Evolutionary conservation across 495 filamentous ascomycete genomes (phyloP), one percentile per base, ranked within the genome.

Genomic region (Aspergillus baeticus): DNA sequence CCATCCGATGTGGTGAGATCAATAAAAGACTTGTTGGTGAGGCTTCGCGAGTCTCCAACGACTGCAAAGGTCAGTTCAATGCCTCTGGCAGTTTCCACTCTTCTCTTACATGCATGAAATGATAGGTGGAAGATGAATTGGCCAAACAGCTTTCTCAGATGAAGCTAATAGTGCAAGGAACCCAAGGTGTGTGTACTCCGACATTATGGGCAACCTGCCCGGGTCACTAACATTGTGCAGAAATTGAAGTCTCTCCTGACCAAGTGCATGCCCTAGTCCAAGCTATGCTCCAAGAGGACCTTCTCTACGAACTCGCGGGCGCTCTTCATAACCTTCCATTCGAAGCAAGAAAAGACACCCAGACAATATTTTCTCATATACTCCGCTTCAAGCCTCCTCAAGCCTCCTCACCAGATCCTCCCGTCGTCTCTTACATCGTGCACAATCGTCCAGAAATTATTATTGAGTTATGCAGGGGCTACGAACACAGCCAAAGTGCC

Each of bases 301-400:
- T 99, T 20, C 83, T 98, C 34, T 89, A 87, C 62, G 76, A 88
- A 31, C 85, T 99, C 35, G 88, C 92, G 23, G 79, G 81, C 42
- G 84, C 85, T 66, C 86, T 99, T 45, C 82, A 88, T 69, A 79
- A 86, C 23, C 84, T 98, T 6, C 89, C 93, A 6, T 99, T 99
- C 77, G 95, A 99, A 76, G 87, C 90, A 22, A 84, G 89, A 63
- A 96, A 95, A 74, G 90, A 96, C 64, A 86, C 87, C 8, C 90
- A 96, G 68, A 87, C 89, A 62, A 92, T 96, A 64, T 88, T 95
- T 77, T 93, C 89, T 10, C 89, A 91, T 72, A 84, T 89, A 48
- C 85, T 96, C 66, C 88, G 91, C 29, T 96, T 90, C 77, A 87
- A 87, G 58, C 80, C 87, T 10, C 68, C 70, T 65, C 65, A 81